Base-by-base conservation (phyloP, 208 protist genomes). In the Trypanosomatidae sp. region DNA sequence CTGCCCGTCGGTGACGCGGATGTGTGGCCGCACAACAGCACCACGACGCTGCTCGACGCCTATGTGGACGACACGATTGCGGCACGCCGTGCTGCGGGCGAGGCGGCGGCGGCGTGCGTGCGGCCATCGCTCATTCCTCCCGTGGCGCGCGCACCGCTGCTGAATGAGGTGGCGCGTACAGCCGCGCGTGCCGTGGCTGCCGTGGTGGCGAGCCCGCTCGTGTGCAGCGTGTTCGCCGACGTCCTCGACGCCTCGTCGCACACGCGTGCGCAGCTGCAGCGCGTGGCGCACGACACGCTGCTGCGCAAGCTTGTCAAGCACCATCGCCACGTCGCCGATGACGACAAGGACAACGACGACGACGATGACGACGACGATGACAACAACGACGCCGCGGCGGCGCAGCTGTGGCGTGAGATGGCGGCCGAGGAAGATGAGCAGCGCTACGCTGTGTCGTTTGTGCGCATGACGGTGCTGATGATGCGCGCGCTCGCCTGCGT, bases 141-240 rank as follows among this genome's bases (percentile, higher is more conserved):
- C 3, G 66, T 56, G 22, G 83, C 83, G 18, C 44, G 67, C 2
- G 71, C 83, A 5, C 78, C 83, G 27, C 61, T 92, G 18, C 57
- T 92, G 27, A 86, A 66, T 38, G 83, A 92, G 44, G 52, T 92
- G 6, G 69, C 76, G 58, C 71, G 83, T 20, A 88, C 75, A n/a
- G 78, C 88, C 35, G 71, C 57, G 25, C 51, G 72, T 8, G 61
- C 53, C n/a, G 53, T 92, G 41, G 56, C 57, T 11, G 46, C 55
- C 16, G 48, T 66, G 20, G 39, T 85, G 42, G 60, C 57, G 11
- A 72, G 88, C 45, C 78, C 78, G 8, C 68, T 81, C 10, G 62
- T 83, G 10, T 72, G 69, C 62, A 65, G 64, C 4, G 59, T 92
- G 38, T 92, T 92, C 55, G 43, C 61, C 2, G 83, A 92, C 33